These are phyloP conservation scores for Globisporangium abappressorium DNA, from an alignment of 352 stramenopile genomes.

Conservation along the genomic window DNA sequence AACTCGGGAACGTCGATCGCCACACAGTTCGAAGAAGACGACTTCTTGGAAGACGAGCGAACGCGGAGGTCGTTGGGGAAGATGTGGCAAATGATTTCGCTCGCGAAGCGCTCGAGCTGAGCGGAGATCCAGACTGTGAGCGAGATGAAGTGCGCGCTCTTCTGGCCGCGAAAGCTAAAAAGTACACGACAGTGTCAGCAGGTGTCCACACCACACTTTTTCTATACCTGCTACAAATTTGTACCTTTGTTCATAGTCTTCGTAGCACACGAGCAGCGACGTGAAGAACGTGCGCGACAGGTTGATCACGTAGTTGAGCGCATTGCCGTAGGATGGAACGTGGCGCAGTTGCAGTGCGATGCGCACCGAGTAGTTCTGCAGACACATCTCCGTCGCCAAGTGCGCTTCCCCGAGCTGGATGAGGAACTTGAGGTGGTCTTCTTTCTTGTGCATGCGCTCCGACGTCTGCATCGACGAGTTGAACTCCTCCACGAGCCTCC, in stretches of 20 bases:
- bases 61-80: slow-evolving; percentile 45
- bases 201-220: not conserved
- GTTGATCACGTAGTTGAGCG: slow-evolving; percentile 81
- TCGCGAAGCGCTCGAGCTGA: slow-evolving; percentile 73
- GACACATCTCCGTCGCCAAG: slow-evolving; percentile 74
- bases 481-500: slow-evolving; percentile 68
- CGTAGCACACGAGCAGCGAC: slow-evolving; percentile 79
- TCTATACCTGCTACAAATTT: not conserved
- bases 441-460: slow-evolving; percentile 81
- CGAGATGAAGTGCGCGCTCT: slow-evolving; percentile 70
- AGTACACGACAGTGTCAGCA: not conserved
- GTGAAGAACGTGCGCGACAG: slow-evolving; percentile 84
- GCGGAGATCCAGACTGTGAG: slow-evolving; percentile 81
- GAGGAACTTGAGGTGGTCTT: slow-evolving; percentile 69
- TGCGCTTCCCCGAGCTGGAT: slow-evolving; percentile 68
- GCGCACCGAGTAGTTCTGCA: slow-evolving; percentile 78
- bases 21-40: slow-evolving; percentile 20
- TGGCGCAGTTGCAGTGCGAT: slow-evolving; percentile 74
- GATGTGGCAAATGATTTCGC: slow-evolving; percentile 70
- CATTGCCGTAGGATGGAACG: slow-evolving; percentile 69
- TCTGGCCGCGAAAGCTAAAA: slow-evolving; percentile 63
- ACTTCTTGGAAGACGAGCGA: slow-evolving; percentile 1
- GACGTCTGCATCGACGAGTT: slow-evolving; percentile 75
- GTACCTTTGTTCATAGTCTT: slow-evolving; percentile 76
- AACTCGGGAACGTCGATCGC: slow-evolving; percentile 72